Conservation (phyloP, 495 filamentous ascomycete species). For the Penicillium alfredii region DNA sequence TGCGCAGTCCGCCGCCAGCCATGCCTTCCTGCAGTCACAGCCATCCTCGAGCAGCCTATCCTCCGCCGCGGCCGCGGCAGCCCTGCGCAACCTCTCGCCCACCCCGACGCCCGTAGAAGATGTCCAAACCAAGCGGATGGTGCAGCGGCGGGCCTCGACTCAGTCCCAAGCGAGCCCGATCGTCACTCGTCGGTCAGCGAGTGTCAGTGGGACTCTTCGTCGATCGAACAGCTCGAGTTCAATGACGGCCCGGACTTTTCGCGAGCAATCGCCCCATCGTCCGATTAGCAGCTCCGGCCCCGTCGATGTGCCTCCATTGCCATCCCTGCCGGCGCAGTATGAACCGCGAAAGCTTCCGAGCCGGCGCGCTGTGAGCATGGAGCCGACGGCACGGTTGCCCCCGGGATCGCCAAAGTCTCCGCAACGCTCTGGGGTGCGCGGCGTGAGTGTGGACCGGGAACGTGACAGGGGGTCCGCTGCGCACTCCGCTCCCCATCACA, state of each 20-base stretch:
- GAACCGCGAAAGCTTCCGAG: constrained; percentile 21
- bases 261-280: constrained; percentile 58
- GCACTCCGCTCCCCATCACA: constrained; percentile 14
- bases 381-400: constrained; percentile 44
- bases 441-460: constrained; percentile 42
- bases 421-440: constrained; percentile 31
- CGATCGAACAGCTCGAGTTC: constrained; percentile 67
- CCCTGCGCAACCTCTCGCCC: constrained; percentile 67
- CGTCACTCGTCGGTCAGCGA: constrained; percentile 31
- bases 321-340: constrained; percentile 55
- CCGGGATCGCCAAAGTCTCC: constrained; percentile 46
- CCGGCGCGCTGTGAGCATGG: constrained; percentile 49
- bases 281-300: constrained; percentile 38
- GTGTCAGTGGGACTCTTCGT: constrained; percentile 44
- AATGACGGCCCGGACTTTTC: constrained; percentile 82
- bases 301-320: constrained; percentile 64
- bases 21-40: constrained; percentile 69
- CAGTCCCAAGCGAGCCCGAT: constrained; percentile 57
- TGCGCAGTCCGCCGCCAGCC: constrained; percentile 66
- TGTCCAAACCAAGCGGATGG: constrained; percentile 80
- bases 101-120: constrained; percentile 72
- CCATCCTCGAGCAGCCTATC: constrained; percentile 63
- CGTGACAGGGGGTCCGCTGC: constrained; percentile 15
- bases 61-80: constrained; percentile 76
- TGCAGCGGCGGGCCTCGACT: constrained; percentile 61